Evolutionary conservation across 1,284 basidiomycete genomes (phyloP).

Genomic region (Ceratobasidium sp.): DNA sequence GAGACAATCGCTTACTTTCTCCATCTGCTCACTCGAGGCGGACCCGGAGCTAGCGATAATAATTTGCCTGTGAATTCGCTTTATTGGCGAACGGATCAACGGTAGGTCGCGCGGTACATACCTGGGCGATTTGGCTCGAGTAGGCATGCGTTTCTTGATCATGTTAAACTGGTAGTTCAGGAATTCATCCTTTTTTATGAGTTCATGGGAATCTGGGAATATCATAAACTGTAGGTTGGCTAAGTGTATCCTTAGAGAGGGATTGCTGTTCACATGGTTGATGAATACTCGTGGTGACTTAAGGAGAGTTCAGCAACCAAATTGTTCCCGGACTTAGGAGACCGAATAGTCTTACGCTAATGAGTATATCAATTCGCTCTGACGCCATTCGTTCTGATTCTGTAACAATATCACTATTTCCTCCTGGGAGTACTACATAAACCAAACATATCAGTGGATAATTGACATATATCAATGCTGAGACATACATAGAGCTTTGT

Average conservation of each 20-base stretch:
- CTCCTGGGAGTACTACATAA: slow-evolving; percentile 29
- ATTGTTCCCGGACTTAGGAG: neutral
- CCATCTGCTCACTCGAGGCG: neutral
- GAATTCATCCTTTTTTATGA: slow-evolving; percentile 19
- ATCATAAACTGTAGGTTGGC: slow-evolving; percentile 12
- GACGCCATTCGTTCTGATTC: slow-evolving; percentile 26
- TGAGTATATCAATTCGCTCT: slow-evolving; percentile 35
- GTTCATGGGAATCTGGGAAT: slow-evolving; percentile 33
- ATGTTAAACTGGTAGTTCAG: slow-evolving; percentile 29
- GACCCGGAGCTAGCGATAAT: slow-evolving; percentile 7
- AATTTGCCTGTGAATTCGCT: slow-evolving; percentile 13
- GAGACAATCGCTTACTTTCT: slow-evolving; percentile 24
- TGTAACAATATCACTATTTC: slow-evolving; percentile 20
- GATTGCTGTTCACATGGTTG: slow-evolving; percentile 40
- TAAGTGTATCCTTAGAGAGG: slow-evolving; percentile 8
- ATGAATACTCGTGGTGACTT: slow-evolving; percentile 37
- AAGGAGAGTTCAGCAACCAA: neutral
- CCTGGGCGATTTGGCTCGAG: slow-evolving; percentile 35
- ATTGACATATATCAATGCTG: neutral
- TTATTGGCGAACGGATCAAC: neutral
- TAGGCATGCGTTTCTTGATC: slow-evolving; percentile 33
- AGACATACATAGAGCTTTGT: slow-evolving; percentile 12
- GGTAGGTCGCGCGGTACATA: neutral
- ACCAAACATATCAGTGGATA: neutral
- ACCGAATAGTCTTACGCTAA: slow-evolving; percentile 7